phyloP scores from a whole-genome alignment of 1,284 basidiomycete species.

The Phellinidium pouzarii region DNA sequence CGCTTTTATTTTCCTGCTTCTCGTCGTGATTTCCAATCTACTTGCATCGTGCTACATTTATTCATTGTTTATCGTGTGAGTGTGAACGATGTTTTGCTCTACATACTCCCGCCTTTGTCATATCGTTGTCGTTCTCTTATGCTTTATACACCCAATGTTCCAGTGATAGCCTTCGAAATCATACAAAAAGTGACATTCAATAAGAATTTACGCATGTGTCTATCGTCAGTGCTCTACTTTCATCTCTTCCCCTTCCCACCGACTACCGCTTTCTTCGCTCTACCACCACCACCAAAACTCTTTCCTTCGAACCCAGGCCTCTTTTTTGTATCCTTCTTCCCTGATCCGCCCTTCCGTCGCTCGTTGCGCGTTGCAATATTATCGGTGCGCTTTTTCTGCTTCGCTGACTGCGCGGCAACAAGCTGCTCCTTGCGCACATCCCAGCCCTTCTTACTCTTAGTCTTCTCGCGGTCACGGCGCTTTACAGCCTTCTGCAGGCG shows the following conservation, averaged over 20 bases:
- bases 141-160: background rate
- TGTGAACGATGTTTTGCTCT: too few species aligned
- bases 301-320: constrained; percentile 82
- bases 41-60: background rate
- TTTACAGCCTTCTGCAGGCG: constrained; percentile 87
- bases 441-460: constrained; percentile 80
- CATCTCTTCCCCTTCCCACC: constrained; percentile 12
- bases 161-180: background rate
- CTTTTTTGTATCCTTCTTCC: constrained; percentile 52
- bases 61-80: background rate
- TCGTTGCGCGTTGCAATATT: constrained; percentile 83
- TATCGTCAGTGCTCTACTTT: constrained; percentile 3
- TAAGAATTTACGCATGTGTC: background rate
- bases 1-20: background rate
- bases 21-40: background rate
- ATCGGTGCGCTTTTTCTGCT: constrained; percentile 82
- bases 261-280: constrained; percentile 31
- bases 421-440: constrained; percentile 78
- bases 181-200: background rate
- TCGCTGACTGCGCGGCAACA: constrained; percentile 64
- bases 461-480: constrained; percentile 83
- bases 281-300: constrained; percentile 53
- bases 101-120: background rate
- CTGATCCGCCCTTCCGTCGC: constrained; percentile 62
- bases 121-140: background rate